Evolutionary conservation across 2,329 filamentous ascomycete genomes (phyloP).

Genomic region (Eutypa lata): DNA sequence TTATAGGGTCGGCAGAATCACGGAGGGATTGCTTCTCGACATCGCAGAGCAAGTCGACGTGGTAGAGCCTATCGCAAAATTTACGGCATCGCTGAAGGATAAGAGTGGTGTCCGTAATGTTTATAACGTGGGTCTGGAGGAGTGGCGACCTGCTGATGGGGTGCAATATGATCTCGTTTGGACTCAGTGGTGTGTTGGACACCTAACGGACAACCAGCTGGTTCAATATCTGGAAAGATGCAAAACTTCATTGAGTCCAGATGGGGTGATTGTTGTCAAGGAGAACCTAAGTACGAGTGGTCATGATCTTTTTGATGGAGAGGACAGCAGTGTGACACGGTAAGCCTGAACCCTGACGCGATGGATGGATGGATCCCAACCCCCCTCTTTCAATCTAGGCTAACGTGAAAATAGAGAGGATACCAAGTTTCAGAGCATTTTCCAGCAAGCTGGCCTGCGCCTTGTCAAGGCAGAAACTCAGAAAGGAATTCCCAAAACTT

Average conservation of each 20-base stretch:
- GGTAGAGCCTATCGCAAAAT: slow-evolving; percentile 80
- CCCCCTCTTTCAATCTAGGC: slow-evolving; percentile 3
- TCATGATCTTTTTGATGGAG: slow-evolving; percentile 69
- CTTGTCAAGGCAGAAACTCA: slow-evolving; percentile 72
- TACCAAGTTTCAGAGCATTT: slow-evolving; percentile 66
- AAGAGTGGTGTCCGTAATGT: slow-evolving; percentile 60
- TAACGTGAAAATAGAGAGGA: slow-evolving; percentile 53
- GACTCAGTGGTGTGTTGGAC: slow-evolving; percentile 87
- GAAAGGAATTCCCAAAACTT: slow-evolving; percentile 40
- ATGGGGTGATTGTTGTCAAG: slow-evolving; percentile 67
- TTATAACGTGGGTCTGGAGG: slow-evolving; percentile 71
- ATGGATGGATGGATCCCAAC: no score
- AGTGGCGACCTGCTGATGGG: slow-evolving; percentile 54
- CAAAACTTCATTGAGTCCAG: slow-evolving; percentile 35
- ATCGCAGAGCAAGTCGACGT: slow-evolving; percentile 73
- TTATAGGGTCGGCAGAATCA: slow-evolving; percentile 75
- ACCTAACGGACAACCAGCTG: slow-evolving; percentile 74
- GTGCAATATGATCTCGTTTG: slow-evolving; percentile 75
- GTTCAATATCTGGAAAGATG: slow-evolving; percentile 64
- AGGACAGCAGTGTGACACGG: slow-evolving; percentile 75
- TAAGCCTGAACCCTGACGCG: slow-evolving; percentile 45
- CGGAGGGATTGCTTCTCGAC: slow-evolving; percentile 69
- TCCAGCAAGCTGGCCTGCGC: slow-evolving; percentile 64
- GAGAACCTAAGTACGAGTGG: slow-evolving; percentile 67
- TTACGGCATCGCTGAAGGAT: slow-evolving; percentile 61